Base-by-base conservation (phyloP, 805 yeast genomes). In the Lachancea kluyveri region DNA sequence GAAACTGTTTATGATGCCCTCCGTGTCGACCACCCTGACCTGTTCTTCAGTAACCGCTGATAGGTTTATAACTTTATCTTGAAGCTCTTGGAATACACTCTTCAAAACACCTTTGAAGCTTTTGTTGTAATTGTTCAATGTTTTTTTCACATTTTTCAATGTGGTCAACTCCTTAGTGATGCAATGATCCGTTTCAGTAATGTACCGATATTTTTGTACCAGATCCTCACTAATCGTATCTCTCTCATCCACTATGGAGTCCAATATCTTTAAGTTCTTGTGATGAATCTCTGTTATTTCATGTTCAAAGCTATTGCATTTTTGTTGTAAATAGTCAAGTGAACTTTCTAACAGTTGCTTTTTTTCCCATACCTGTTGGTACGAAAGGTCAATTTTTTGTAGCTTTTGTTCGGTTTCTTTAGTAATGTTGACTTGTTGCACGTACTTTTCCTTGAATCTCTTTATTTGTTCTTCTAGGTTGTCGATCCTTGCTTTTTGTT, bases 391-490 rank as follows among this genome's bases (percentile, higher is more conserved):
- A 2, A 46, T 21, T 8, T 35, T 28, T 7, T 37, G 27, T 5
- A 52, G 22, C 23, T 51, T 44, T 1, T 20, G 27, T 19, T 50
- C 52, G 3, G 54, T 44, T 2, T 39, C 30, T 32, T 45, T 46
- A 18, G 55, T 45, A 10, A 52, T 38, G 16, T 46, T 47, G 27
- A 54, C 40, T 29, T 60, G 62, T 17, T 46, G 50, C 17, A 68
- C 74, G 36, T 57, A 57, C 26, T 65, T 64, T 5, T 50, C 57
- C 32, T 71, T 64, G 25, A 65, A 50, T 17, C 57, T 57, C 28
- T 52, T 59, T 16, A 68, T 57, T 42, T 70, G 75, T 17, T 65
- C 66, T 31, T 72, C 76, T 39, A 72, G 55, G 2, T 68, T 65
- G 23, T 63, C 66, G 7, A 72, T 57, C 35, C 64, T 62, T 4